phyloP scores from a whole-genome alignment of 176 grass and related monocot genomes.

The Avena sativa region DNA sequence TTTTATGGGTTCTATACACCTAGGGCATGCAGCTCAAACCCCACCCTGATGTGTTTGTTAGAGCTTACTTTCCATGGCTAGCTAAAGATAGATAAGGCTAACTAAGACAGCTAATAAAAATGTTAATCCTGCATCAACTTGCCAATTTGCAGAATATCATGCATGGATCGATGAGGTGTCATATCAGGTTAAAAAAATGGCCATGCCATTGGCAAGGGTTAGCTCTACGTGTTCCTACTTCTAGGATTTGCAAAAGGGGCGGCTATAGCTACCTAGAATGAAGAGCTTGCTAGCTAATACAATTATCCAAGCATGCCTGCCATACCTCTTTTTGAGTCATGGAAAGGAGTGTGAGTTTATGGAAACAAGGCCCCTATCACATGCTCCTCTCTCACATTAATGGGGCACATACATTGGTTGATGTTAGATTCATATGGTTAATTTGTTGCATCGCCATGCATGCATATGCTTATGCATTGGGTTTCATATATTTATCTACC shows the following conservation, averaged over 20 bases:
- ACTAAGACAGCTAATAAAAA: slow-evolving; percentile 20
- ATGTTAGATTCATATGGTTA: neutral
- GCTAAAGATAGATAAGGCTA: slow-evolving; percentile 19
- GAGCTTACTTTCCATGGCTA: slow-evolving; percentile 29
- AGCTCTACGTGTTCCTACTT: slow-evolving; percentile 49
- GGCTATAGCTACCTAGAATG: slow-evolving; percentile 37
- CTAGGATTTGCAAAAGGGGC: slow-evolving; percentile 51
- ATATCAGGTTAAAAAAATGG: slow-evolving; percentile 44
- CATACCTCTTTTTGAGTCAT: slow-evolving; percentile 39
- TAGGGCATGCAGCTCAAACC: slow-evolving; percentile 26
- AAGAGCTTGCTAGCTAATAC: slow-evolving; percentile 41
- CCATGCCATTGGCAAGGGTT: slow-evolving; percentile 38
- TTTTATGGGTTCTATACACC: slow-evolving; percentile 25
- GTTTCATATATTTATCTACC: slow-evolving; percentile 1
- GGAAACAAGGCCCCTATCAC: slow-evolving; percentile 43
- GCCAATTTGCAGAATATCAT: slow-evolving; percentile 49
- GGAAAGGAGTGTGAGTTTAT: slow-evolving; percentile 50
- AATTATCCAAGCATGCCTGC: slow-evolving; percentile 16
- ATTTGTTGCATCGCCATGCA: slow-evolving; percentile 32
- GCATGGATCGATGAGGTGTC: slow-evolving; percentile 45
- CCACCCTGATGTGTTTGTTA: neutral
- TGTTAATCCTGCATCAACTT: slow-evolving; percentile 52
- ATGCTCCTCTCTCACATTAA: slow-evolving; percentile 38
- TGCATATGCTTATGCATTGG: slow-evolving; percentile 24
- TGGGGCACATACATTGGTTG: neutral